Evolutionary conservation across 345 rosid species (phyloP), one percentile per base, ranked within the genome.

Genomic region (Microcos paniculata): DNA sequence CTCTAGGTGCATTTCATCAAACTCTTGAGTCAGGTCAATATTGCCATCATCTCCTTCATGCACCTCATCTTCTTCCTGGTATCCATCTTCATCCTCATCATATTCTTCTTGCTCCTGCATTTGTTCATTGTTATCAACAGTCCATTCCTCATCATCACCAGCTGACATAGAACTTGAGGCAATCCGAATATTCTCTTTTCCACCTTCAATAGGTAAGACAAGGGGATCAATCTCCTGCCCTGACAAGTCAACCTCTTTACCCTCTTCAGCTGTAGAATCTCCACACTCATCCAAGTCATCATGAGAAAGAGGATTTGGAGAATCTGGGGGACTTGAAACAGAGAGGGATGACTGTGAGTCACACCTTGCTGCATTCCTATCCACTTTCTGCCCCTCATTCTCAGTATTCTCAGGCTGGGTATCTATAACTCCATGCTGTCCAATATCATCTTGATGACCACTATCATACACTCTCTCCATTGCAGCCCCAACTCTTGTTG

Each of bases 321-420:
- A 94, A 83, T 84, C 90, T 75, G 98, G 99, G 8, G 98, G 92
- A 80, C 98, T 96, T 52, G 98, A 80, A 78, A 96, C 93, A 64
- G 93, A 94, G 33, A 96, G 88, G 35, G 99, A 96, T 73, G 98
- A 96, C 85, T 90, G 98, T 45, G 99, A 96, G 78, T 91, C 97
- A 67, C 97, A 93, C 77, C 88, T 84, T 51, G 82, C 84, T 55
- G 90, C 75, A 61, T 79, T 83, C 70, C 77, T 78, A 81, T 87
- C 90, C 52, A 87, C 73, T 51, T 80, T 86, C 78, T 62, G 84
- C 35, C 64, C 83, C 79, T 78, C 88, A 73, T 79, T 82, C 72
- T 63, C 81, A 74, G 79, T 45, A 66, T 70, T 80, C 23, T 79
- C 84, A 40, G 40, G 77, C 73, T 72, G 83, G 33, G 76, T 35